phyloP scores from a whole-genome alignment of 306 rosid genomes.

The Cucumis cinereus region DNA sequence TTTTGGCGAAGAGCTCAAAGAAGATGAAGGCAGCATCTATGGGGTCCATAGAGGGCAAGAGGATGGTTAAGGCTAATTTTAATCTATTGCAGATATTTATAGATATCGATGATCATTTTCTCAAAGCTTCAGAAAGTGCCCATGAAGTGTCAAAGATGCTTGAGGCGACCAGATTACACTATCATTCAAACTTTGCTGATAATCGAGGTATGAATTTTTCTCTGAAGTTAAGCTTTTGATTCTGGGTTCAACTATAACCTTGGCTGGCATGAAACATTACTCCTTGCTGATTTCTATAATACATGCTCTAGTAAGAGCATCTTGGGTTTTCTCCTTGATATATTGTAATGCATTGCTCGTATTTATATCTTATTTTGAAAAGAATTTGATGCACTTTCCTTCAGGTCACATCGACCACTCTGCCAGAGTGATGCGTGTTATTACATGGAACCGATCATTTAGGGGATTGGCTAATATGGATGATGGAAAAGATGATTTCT shows the following conservation, averaged over 20 bases:
- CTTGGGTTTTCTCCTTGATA: not conserved
- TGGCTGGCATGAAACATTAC: not conserved
- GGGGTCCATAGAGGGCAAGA: constrained; percentile 32
- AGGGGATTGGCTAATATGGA: constrained; percentile 42
- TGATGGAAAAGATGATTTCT: constrained; percentile 60
- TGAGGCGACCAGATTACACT: constrained; percentile 75
- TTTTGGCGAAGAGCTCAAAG: constrained; percentile 17
- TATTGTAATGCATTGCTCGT: not conserved
- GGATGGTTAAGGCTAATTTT: constrained; percentile 22
- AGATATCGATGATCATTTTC: constrained; percentile 63
- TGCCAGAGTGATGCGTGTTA: constrained; percentile 81
- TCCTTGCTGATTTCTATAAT: not conserved
- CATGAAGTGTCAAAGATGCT: constrained; percentile 93
- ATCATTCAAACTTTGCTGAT: constrained; percentile 95
- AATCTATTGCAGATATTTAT: constrained; percentile 36
- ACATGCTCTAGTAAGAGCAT: not conserved
- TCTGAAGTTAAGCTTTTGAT: not conserved
- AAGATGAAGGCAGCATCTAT: constrained; percentile 25
- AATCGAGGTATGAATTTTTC: constrained; percentile 44
- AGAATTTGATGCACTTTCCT: not conserved
- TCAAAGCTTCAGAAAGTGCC: constrained; percentile 77
- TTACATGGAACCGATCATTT: constrained; percentile 88
- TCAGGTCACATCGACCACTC: constrained; percentile 94
- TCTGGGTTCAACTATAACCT: not conserved
- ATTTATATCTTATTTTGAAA: not conserved